Evolutionary conservation across 805 yeast species (phyloP).

Genomic region (Zygosaccharomyces rouxii): DNA sequence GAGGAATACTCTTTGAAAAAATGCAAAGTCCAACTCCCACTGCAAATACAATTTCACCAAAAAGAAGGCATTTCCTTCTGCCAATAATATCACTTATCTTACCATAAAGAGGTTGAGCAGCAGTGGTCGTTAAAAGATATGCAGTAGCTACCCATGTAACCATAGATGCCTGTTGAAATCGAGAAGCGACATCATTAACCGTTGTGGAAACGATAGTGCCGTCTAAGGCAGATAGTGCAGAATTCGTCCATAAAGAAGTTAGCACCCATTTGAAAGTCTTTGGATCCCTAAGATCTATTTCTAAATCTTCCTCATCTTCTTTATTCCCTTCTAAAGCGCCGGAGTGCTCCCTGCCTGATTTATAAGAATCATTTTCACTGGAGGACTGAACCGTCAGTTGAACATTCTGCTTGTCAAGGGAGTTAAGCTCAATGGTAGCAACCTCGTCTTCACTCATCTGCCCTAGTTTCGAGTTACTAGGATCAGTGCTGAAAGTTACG

Average conservation of each 20-base stretch:
- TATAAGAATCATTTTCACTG: background rate
- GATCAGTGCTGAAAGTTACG: too few species aligned
- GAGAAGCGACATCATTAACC: constrained; percentile 55
- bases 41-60: constrained; percentile 43
- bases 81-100: constrained; percentile 64
- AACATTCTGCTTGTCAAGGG: constrained; percentile 1
- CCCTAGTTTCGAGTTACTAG: too few species aligned
- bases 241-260: constrained; percentile 41
- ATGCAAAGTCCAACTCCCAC: constrained; percentile 44
- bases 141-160: constrained; percentile 72
- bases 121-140: constrained; percentile 62
- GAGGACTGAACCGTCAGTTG: background rate
- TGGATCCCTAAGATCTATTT: constrained; percentile 13
- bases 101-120: constrained; percentile 73
- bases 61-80: constrained; percentile 42
- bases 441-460: background rate
- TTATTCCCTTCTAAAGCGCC: background rate
- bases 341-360: background rate
- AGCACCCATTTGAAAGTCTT: constrained; percentile 11
- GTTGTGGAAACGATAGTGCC: constrained; percentile 58
- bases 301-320: constrained; percentile 12
- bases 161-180: constrained; percentile 47
- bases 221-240: constrained; percentile 53
- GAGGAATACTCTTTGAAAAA: constrained; percentile 40
- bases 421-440: background rate